A percentile compares a stretch with the other conserved stretches of the same genome.
phyloP scores from a whole-genome alignment of 768 basidiomycete species.

The Clitopilus hobsonii region DNA sequence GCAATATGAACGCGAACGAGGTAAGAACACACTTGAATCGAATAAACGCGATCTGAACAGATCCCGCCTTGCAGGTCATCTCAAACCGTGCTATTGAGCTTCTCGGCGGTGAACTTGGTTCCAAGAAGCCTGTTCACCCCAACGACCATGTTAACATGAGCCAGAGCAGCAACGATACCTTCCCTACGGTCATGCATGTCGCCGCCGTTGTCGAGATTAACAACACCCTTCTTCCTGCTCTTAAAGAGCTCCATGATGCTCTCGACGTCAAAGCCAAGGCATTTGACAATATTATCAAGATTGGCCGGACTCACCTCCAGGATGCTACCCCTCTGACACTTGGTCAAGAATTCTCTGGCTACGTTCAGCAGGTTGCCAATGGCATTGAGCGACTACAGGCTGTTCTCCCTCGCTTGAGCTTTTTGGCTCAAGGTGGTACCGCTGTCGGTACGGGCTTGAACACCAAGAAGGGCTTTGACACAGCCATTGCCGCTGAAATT shows the following conservation, averaged over 20 bases:
- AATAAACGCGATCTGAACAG: not conserved
- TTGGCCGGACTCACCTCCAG: constrained; percentile 95
- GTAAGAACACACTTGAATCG: constrained; percentile 28
- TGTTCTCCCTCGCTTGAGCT: constrained; percentile 79
- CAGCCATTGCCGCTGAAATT: constrained; percentile 88
- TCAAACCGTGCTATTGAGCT: constrained; percentile 98
- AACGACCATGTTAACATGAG: constrained; percentile 99
- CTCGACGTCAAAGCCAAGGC: constrained; percentile 76
- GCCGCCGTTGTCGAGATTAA: constrained; percentile 90
- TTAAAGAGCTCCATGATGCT: constrained; percentile 79
- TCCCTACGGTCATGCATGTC: constrained; percentile 99
- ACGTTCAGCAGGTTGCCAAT: constrained; percentile 91
- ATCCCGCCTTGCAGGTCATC: constrained; percentile 63
- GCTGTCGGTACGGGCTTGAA: constrained; percentile 98
- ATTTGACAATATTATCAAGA: constrained; percentile 94
- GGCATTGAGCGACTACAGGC: constrained; percentile 82
- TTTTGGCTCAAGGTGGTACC: constrained; percentile 96
- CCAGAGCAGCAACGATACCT: constrained; percentile 98
- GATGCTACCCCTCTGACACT: constrained; percentile 97
- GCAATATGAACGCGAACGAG: constrained; percentile 99
- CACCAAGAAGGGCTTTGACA: constrained; percentile 95
- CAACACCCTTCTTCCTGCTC: constrained; percentile 75
- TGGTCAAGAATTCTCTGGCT: constrained; percentile 98
- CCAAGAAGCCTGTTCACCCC: constrained; percentile 96
- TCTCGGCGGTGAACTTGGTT: constrained; percentile 91